A percentile compares a stretch with the other conserved stretches of the same genome.
phyloP scores from a whole-genome alignment of 106 monocot species.

The Dioscorea alata region DNA sequence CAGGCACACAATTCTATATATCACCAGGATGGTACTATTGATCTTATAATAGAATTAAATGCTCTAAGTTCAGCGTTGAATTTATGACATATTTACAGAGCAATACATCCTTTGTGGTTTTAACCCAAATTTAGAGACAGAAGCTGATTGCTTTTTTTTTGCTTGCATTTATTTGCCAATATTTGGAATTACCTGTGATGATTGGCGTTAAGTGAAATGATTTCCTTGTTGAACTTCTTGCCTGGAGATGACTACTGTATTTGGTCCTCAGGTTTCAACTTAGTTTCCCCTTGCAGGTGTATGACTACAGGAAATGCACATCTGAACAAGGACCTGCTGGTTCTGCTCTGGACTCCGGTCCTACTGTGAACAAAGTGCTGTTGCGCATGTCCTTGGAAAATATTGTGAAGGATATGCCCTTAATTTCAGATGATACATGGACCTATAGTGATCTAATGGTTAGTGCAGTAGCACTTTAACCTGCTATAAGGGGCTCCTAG shows the following conservation, averaged over 20 bases:
- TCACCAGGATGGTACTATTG: too few species aligned
- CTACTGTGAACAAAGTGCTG: constrained; percentile 58
- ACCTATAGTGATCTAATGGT: constrained; percentile 91
- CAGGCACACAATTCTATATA: too few species aligned
- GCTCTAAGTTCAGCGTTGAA: too few species aligned
- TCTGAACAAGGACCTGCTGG: constrained; percentile 33
- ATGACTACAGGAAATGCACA: constrained; percentile 71
- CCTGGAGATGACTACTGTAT: neutral
- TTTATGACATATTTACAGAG: too few species aligned
- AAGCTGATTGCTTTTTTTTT: too few species aligned
- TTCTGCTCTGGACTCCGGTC: constrained; percentile 21
- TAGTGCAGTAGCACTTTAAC: constrained; percentile 5
- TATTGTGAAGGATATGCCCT: constrained; percentile 84
- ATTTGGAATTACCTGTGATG: too few species aligned
- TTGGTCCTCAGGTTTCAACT: neutral
- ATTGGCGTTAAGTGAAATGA: too few species aligned
- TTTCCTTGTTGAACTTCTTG: too few species aligned
- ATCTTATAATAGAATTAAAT: too few species aligned
- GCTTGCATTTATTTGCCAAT: too few species aligned
- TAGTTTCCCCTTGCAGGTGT: constrained; percentile 43
- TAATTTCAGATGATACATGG: constrained; percentile 91
- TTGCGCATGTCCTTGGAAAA: constrained; percentile 88
- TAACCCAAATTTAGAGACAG: too few species aligned
- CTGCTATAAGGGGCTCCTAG: neutral
- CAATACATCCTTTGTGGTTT: too few species aligned